Evolutionary conservation across 2,329 filamentous ascomycete genomes (phyloP), one percentile per base, ranked within the genome.

Genomic region (Aspergillus pseudonomiae): DNA sequence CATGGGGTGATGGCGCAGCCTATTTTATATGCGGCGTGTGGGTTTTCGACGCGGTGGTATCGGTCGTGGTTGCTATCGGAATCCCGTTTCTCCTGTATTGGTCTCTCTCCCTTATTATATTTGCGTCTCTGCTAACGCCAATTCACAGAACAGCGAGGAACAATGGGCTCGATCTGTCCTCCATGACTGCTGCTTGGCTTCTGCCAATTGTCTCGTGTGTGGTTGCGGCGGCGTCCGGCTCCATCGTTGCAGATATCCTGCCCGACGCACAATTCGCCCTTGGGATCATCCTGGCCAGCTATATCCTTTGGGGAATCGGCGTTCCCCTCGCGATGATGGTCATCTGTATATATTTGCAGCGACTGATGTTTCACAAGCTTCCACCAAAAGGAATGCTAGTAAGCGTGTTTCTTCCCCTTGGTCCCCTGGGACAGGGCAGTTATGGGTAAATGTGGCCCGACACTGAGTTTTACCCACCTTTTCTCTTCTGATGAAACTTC

Each of bases 231-330:
- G 86, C 86, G 1, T 83, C 87, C 0, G 89, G 89, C 10, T 85
- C 83, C 32, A 79, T 89, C 58, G 80, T 91, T 0, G 87, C 89
- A 10, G 81, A 82, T 7, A 80, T 84, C 12, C 79, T 91, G 1
- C 81, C 83, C 1, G 77, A 86, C 65, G 76, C 77, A 0, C 74
- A 82, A 34, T 80, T 87, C 64, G 87, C 86, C 4, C 77, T 90
- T 19, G 83, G 83, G 46, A 91, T 89, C 0, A 73, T 91, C 34
- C 77, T 91, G 21, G 80, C 81, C 14, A 87, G 84, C 16, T 92
- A 91, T 73, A 79, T 90, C 16, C 83, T 91, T 65, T 91, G 88
- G 88, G 89, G 89, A 1, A 85, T 88, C 60, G 86, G 88, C 6
- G 79, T 83, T 4, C 83, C 84, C 1, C 75, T 91, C 54, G 85